A percentile compares a stretch with the other conserved stretches of the same genome.
These are phyloP conservation scores for Colletotrichum eleusines DNA, from an alignment of 2,329 filamentous ascomycete species.

Conservation along the genomic window DNA sequence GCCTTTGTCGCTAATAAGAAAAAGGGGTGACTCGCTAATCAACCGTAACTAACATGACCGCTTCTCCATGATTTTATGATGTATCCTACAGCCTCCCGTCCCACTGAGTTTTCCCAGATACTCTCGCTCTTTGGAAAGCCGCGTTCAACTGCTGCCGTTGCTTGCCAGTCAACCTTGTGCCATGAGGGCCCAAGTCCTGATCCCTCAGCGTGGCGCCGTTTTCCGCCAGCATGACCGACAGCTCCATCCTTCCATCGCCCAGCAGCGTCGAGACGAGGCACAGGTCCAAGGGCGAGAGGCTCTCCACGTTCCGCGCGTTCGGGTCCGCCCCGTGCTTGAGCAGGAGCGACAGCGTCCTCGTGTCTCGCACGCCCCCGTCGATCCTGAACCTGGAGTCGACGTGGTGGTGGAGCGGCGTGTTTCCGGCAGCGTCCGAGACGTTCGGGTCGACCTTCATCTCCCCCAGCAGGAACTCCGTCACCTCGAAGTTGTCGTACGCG, in stretches of 20 bases:
- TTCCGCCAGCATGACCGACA: conserved; percentile 6
- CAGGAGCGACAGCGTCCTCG: conserved; percentile 39
- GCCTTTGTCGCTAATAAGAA: not conserved
- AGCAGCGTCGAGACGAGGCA: conserved; percentile 22
- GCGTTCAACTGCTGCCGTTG: conserved; percentile 13
- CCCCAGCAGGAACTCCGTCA: conserved; percentile 3
- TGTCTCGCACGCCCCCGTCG: not conserved
- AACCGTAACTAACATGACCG: not conserved
- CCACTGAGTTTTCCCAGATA: not conserved
- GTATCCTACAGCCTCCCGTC: not conserved
- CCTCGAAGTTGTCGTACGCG: conserved; percentile 20
- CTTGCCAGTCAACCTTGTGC: conserved; percentile 7
- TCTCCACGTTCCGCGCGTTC: conserved; percentile 42
- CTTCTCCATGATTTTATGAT: not conserved
- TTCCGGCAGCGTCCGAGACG: conserved; percentile 15
- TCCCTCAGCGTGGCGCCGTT: conserved; percentile 18
- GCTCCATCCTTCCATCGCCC: conserved; percentile 14
- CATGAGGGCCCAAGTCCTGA: conserved; percentile 16
- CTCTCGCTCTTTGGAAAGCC: conserved; percentile 8
- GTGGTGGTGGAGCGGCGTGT: conserved; percentile 37
- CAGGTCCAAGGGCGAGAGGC: conserved; percentile 22
- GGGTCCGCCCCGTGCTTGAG: conserved; percentile 50
- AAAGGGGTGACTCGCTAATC: too few species aligned
- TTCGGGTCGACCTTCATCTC: conserved; percentile 10
- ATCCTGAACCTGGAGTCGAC: conserved; percentile 25